phyloP scores from a whole-genome alignment of 2,329 filamentous ascomycete species.

The Alternaria ethzedia region DNA sequence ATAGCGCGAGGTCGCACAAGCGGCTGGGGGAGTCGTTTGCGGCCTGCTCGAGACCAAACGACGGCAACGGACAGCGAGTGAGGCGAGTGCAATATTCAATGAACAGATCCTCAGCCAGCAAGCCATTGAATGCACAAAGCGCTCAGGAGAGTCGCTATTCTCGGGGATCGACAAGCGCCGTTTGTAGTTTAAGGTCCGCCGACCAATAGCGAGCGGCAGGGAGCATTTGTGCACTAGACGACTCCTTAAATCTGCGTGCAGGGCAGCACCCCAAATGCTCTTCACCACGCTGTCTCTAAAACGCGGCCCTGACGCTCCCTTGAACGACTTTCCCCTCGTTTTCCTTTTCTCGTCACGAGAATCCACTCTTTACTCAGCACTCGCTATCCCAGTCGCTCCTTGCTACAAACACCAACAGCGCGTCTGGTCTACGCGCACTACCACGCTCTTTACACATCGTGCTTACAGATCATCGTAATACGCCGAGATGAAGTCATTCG shows the following conservation, averaged over 20 bases:
- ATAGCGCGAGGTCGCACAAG: conserved; percentile 4
- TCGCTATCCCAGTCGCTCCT: conserved; percentile 29
- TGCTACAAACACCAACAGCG: conserved; percentile 26
- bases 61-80: neutral
- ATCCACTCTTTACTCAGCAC: conserved; percentile 36
- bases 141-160: conserved; percentile 1
- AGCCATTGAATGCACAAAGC: neutral
- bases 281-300: conserved; percentile 33
- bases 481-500: conserved; percentile 38
- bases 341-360: conserved; percentile 28
- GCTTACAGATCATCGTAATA: conserved; percentile 5
- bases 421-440: conserved; percentile 46
- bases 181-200: conserved; percentile 17
- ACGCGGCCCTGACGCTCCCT: conserved; percentile 35
- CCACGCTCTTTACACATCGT: conserved; percentile 36
- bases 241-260: conserved; percentile 29
- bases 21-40: conserved; percentile 11
- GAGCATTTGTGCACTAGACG: conserved; percentile 22
- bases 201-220: conserved; percentile 14
- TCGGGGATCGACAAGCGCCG: conserved; percentile 26
- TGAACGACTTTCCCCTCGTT: conserved; percentile 17
- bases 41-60: conserved; percentile 5
- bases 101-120: neutral
- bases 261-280: conserved; percentile 30
- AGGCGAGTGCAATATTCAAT: neutral